Base-by-base conservation (phyloP, 352 stramenopile species). In the Phytophthora pseudosyringae region DNA sequence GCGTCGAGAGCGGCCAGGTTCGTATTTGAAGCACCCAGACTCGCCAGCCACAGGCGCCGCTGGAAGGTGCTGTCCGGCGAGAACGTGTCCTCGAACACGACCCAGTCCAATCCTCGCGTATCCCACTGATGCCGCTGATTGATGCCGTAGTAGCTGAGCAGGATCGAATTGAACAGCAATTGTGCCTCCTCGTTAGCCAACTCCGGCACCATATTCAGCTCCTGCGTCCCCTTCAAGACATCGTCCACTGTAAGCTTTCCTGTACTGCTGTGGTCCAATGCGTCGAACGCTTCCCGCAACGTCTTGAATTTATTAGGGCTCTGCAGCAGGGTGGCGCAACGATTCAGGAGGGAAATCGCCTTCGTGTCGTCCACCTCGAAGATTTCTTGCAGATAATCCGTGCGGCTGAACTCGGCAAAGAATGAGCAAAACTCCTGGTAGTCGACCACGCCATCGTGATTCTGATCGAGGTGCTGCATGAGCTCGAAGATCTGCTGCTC, bases 401-500 rank as follows among this genome's bases (percentile, higher is more conserved):
- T 71, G 4, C 81, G 82, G 47, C 81, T 91, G 47, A 90, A 91
- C 54, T 94, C 83, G 10, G 78, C 81, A 56, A 98, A 98, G 41
- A 96, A 91, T 4, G 77, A 78, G 40, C 83, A 84, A 60, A 98
- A 98, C 64, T 98, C 93, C 28, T 91, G 73, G 53, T 96, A 94
- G 58, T 95, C 80, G 9, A 98, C 92, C 16, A 95, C 79, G 2
- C 88, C 90, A 50, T 98, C 91, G 49, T 91, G 79, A 38, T 98
- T 95, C 44, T 91, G 80, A 65, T 98, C 93, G 54, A 98, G 86
- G 46, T 94, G 83, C 56, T 96, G 83, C 93, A 98, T 98, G 21
- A 98, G 64, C 62, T 98, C 93, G 25, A 97, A 97, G 15, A 97
- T 94, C 67, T 97, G 89, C 44, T 95, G 85, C 60, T 95, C 89